A percentile compares a stretch with the other conserved stretches of the same genome.
Evolutionary conservation across 2,329 filamentous ascomycete genomes (phyloP).

Genomic region (Pleomassaria siparia): DNA sequence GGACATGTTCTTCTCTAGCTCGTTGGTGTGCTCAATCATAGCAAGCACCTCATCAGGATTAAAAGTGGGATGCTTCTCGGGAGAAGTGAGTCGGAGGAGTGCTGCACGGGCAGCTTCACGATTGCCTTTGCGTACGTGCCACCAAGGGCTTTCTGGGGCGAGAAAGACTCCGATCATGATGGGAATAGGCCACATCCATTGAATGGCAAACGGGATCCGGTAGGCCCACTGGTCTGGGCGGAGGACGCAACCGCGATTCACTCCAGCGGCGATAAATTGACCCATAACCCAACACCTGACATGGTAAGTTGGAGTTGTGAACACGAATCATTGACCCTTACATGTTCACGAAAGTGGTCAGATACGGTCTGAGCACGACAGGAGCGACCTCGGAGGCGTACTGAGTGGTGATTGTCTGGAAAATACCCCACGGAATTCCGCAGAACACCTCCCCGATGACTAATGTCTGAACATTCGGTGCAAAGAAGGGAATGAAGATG

Average conservation of each 20-base stretch:
- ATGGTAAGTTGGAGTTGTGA: constrained; percentile 53
- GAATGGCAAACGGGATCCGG: constrained; percentile 63
- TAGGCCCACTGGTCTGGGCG: constrained; percentile 65
- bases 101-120: constrained; percentile 65
- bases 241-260: constrained; percentile 64
- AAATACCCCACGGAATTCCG: constrained; percentile 49
- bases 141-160: constrained; percentile 57
- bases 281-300: constrained; percentile 70
- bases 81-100: constrained; percentile 65
- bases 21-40: constrained; percentile 62
- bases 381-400: constrained; percentile 62
- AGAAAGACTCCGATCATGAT: constrained; percentile 48
- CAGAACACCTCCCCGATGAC: constrained; percentile 59
- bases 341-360: constrained; percentile 56
- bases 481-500: constrained; percentile 48
- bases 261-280: constrained; percentile 68
- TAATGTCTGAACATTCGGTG: constrained; percentile 40
- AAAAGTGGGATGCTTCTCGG: constrained; percentile 59
- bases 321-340: constrained; percentile 16
- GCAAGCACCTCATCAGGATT: constrained; percentile 61
- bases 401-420: constrained; percentile 56
- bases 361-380: constrained; percentile 40
- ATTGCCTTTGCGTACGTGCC: constrained; percentile 55
- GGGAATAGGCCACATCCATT: constrained; percentile 69
- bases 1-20: constrained; percentile 52